Evolutionary conservation across 2,329 filamentous ascomycete species (phyloP), one percentile per base, ranked within the genome.

Genomic region (Fusarium multiceps): DNA sequence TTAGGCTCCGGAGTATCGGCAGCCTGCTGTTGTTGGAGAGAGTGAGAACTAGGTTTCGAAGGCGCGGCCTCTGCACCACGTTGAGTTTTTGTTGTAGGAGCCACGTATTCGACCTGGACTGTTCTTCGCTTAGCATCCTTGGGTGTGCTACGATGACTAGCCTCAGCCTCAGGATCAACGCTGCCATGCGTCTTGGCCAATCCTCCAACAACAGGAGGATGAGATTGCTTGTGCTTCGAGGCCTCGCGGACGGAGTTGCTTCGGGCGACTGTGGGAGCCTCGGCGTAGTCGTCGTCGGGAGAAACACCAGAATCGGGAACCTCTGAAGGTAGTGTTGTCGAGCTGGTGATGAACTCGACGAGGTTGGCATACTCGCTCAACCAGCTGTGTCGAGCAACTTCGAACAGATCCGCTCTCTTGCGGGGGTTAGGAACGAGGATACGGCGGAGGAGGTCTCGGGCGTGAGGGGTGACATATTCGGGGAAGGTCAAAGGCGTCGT

Each of bases 381-480:
- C 96, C 96, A 99, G 82, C 96, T 99, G 81, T 99, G 96, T 55
- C 96, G 90, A 48, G 96, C 96, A 45, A 99, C 96, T 79, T 99
- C 96, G 75, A 99, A 99, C 47, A 99, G 83, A 78, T 99, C 96
- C 51, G 96, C 96, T 77, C 96, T 90, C 82, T 97, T 97, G 70
- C 96, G 88, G 54, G 96, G 96, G 79, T 98, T 96, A 8, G 96
- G 95, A 0, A 99, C 96, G 45, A 99, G 87, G 64, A 99, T 99
- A 55, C 96, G 90, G 65, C 96, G 90, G 48, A 99, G 85, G 1
- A 99, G 87, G 80, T 99, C 96, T 75, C 96, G 89, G 23, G 96
- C 95, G 80, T 99, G 96, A 10, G 96, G 96, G 10, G 96, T 97
- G 73, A 99, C 96, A 78, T 98, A 98, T 89, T 99, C 96, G 66